Evolutionary conservation across 2,329 filamentous ascomycete species (phyloP).

Genomic region (Didymella keratinophila): DNA sequence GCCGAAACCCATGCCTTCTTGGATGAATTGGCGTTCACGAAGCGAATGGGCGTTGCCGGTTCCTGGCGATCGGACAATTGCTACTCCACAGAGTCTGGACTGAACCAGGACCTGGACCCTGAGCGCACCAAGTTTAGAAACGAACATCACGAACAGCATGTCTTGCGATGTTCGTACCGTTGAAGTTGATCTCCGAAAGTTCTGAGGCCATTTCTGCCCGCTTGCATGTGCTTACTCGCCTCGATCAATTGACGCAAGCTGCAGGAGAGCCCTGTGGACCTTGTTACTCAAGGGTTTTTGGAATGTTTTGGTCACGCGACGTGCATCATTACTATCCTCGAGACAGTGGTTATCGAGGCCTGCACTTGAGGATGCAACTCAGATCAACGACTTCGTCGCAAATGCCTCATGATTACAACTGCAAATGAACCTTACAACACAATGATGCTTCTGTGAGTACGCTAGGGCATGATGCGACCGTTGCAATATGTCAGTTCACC

Average conservation of each 20-base stretch:
- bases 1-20: neutral
- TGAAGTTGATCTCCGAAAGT: neutral
- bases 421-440: neutral
- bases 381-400: neutral
- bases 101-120: conserved; percentile 13
- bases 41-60: conserved; percentile 16
- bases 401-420: neutral
- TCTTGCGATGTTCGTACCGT: neutral
- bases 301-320: conserved; percentile 2
- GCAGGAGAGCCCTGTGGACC: neutral
- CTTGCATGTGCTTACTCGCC: conserved; percentile 1
- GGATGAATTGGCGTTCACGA: neutral
- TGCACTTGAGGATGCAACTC: neutral
- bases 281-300: neutral
- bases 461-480: conserved; percentile 5
- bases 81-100: conserved; percentile 11
- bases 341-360: neutral
- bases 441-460: neutral
- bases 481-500: conserved; percentile 1
- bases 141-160: neutral
- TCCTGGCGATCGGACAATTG: conserved; percentile 24
- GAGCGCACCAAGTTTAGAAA: conserved; percentile 14
- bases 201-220: neutral
- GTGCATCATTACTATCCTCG: neutral
- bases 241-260: conserved; percentile 3